A percentile compares a stretch with the other conserved stretches of the same genome.
Conservation (phyloP, 2,329 filamentous ascomycete genomes). For the Claviceps capensis region DNA sequence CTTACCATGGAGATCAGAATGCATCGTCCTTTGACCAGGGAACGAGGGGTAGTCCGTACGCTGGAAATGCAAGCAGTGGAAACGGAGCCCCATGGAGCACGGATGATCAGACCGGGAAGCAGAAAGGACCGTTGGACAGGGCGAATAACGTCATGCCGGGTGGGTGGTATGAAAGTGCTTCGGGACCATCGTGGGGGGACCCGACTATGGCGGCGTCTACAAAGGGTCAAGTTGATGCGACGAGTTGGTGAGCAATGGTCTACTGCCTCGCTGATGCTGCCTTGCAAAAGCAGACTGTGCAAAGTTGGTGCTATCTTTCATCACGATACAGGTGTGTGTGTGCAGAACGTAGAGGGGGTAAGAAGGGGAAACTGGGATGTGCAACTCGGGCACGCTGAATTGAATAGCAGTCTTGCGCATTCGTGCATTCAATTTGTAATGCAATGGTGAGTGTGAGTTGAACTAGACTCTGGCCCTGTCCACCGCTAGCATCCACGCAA, state of each 20-base stretch:
- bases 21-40: neutral
- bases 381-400: no score
- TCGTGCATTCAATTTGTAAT: no score
- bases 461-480: no score
- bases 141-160: constrained; percentile 20
- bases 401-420: no score
- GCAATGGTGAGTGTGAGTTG: no score
- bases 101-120: neutral
- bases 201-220: constrained; percentile 18
- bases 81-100: neutral
- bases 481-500: no score
- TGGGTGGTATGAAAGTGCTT: constrained; percentile 10
- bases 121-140: neutral
- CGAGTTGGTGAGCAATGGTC: neutral
- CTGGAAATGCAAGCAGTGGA: neutral
- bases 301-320: no score
- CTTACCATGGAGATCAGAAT: neutral
- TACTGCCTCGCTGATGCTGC: no score
- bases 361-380: no score
- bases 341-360: no score
- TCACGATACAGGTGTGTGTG: no score
- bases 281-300: no score
- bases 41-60: neutral
- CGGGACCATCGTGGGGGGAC: constrained; percentile 17
- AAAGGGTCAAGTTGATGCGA: constrained; percentile 10